Evolutionary conservation across 306 rosid species (phyloP).

Genomic region (Alnus rubra): DNA sequence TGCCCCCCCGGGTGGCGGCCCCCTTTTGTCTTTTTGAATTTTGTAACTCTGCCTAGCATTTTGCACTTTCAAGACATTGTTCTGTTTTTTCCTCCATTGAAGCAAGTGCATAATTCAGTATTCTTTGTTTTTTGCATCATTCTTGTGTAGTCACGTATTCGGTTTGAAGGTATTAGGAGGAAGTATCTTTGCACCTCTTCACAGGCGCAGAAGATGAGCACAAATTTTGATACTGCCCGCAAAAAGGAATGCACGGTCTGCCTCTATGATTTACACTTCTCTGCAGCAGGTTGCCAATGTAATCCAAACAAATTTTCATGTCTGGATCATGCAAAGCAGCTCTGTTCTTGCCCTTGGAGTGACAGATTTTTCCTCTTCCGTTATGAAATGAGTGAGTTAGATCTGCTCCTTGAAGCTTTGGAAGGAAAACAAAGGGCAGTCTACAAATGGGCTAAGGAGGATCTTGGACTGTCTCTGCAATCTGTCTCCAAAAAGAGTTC

Average conservation of each 20-base stretch:
- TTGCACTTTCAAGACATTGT: not conserved
- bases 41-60: not conserved
- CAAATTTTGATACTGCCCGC: constrained; percentile 39
- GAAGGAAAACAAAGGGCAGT: constrained; percentile 67
- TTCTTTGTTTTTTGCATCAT: constrained; percentile 15
- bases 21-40: not conserved
- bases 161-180: constrained; percentile 56
- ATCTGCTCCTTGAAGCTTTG: constrained; percentile 74
- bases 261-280: constrained; percentile 63
- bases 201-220: constrained; percentile 48
- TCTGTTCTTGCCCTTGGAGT: constrained; percentile 79
- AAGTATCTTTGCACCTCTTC: constrained; percentile 55
- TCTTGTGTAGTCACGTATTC: constrained; percentile 58
- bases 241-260: constrained; percentile 83
- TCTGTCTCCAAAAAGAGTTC: constrained; percentile 34
- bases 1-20: too few species aligned
- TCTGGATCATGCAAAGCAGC: constrained; percentile 71
- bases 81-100: constrained; percentile 18
- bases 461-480: constrained; percentile 57
- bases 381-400: constrained; percentile 58
- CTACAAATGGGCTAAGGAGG: constrained; percentile 68
- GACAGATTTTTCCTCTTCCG: constrained; percentile 53
- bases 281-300: constrained; percentile 77
- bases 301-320: constrained; percentile 66
- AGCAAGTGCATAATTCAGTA: not conserved